Evolutionary conservation across 805 yeast species (phyloP), one percentile per base, ranked within the genome.

Genomic region (Pichia membranifaciens): DNA sequence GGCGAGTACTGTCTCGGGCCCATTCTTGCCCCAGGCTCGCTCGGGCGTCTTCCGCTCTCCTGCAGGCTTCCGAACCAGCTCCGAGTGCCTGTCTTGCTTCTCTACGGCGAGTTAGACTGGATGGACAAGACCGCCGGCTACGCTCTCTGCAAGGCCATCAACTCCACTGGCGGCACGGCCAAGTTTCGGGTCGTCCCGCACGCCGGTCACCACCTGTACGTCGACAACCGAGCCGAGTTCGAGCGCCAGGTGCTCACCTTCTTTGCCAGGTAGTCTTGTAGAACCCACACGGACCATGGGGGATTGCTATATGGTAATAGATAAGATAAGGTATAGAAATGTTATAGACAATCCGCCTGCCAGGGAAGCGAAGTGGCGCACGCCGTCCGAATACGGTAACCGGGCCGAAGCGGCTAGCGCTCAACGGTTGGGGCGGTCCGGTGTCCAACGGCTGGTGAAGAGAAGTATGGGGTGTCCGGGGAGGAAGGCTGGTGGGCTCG

Each of bases 51-150:
- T 35, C 87, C 88, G 2, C 60, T 82, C 38, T 52, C 76, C 29
- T 81, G 76, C 52, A 69, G 87, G 54, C 62, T 72, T 54, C 79
- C 70, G 15, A 65, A 53, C 41, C 62, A 71, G 43, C 44, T 66
- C 1, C 50, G 54, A 16, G 52, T 76, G 15, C 79, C 79, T 3
- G 69, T 79, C 1, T 60, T 79, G 28, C 79, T 84, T 82, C 51
- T 81, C 21, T 82, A 82, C 55, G 88, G 88, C 9, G 86, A 81
- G 50, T 66, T 63, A 34, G 88, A 82, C 60, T 82, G 88, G 88
- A 82, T 82, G 87, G 76, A 77, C 51, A 75, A 71, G 45, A 72
- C 69, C 40, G 84, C 82, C 12, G 88, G 88, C 2, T 59, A 67
- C 35, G 66, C 72, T 34, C 67, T 70, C 45, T 71, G 68, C 15